These are phyloP conservation scores for Neurospora hispaniola DNA, from an alignment of 495 filamentous ascomycete species.

Conservation along the genomic window DNA sequence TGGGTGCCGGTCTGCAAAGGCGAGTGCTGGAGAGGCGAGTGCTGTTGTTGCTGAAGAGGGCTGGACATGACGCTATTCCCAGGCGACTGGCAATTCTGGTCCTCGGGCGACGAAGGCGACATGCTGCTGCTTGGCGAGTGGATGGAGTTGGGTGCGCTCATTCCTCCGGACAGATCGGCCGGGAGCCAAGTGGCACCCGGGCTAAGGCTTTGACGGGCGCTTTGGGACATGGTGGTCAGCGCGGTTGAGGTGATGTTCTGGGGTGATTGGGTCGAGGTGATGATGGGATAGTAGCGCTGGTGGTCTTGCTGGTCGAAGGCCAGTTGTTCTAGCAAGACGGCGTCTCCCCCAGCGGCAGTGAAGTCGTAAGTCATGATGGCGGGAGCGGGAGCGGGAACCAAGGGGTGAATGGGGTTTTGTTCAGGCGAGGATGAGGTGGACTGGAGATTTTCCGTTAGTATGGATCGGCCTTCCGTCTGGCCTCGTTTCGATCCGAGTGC, in stretches of 20 bases:
- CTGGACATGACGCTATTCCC: slow-evolving; percentile 28
- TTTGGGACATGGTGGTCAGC: slow-evolving; percentile 32
- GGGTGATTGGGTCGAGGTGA: slow-evolving; percentile 30
- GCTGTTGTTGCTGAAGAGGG: slow-evolving; percentile 27
- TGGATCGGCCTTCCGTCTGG: not conserved
- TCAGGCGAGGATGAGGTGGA: slow-evolving; percentile 12
- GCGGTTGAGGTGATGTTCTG: slow-evolving; percentile 33
- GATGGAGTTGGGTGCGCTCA: slow-evolving; percentile 21
- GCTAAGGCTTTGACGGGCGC: slow-evolving; percentile 26
- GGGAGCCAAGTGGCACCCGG: slow-evolving; percentile 34
- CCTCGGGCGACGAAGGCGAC: slow-evolving; percentile 33
- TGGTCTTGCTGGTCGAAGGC: slow-evolving; percentile 41
- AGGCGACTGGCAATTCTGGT: slow-evolving; percentile 36
- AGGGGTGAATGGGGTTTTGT: slow-evolving; percentile 6
- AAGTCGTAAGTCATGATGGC: slow-evolving; percentile 47
- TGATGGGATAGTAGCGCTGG: slow-evolving; percentile 32
- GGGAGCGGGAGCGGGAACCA: slow-evolving; percentile 12
- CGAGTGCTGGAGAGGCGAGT: slow-evolving; percentile 24
- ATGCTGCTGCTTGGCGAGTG: slow-evolving; percentile 31
- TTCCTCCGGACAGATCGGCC: slow-evolving; percentile 31
- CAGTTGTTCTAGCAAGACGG: slow-evolving; percentile 42
- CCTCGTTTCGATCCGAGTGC: not conserved
- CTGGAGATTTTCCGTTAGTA: slow-evolving; percentile 22
- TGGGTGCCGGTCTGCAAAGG: slow-evolving; percentile 34
- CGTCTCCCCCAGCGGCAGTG: slow-evolving; percentile 39